Evolutionary conservation across 1,284 basidiomycete genomes (phyloP).

Genomic region (Apiotrichum gracile): DNA sequence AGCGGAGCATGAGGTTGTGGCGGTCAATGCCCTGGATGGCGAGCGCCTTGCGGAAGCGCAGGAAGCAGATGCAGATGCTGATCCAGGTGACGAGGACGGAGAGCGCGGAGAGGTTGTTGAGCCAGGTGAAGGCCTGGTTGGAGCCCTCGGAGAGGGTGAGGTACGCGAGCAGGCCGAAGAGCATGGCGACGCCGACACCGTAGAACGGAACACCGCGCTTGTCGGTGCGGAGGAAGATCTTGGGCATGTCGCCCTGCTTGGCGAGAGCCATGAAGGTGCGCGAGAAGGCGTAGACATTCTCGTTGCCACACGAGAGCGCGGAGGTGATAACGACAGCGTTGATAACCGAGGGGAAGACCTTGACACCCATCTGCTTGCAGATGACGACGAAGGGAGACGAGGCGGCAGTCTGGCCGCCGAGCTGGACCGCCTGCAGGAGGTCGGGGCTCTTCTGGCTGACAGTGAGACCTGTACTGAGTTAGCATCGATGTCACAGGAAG

Average conservation of each 20-base stretch:
- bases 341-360: constrained; percentile 59
- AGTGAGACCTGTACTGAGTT: too few relatives aligned
- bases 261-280: constrained; percentile 51
- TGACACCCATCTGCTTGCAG: constrained; percentile 61
- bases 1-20: constrained; percentile 57
- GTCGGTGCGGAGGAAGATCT: constrained; percentile 55
- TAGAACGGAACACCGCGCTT: constrained; percentile 62
- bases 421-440: constrained; percentile 52
- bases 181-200: constrained; percentile 58
- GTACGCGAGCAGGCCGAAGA: constrained; percentile 53
- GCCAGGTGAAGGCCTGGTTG: constrained; percentile 65
- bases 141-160: constrained; percentile 56
- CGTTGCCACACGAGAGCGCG: constrained; percentile 54
- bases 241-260: constrained; percentile 63
- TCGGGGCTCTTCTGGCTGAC: constrained; percentile 49
- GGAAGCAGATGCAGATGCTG: constrained; percentile 65
- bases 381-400: constrained; percentile 76
- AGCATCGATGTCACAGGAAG: too few relatives aligned
- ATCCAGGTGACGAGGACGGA: constrained; percentile 68
- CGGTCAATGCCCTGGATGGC: constrained; percentile 59
- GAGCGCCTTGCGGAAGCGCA: constrained; percentile 66
- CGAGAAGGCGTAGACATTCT: constrained; percentile 51
- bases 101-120: constrained; percentile 55
- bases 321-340: constrained; percentile 59
- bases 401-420: constrained; percentile 57